Evolutionary conservation across 2,329 filamentous ascomycete genomes (phyloP).

Genomic region (Chaetothyriales sp.): DNA sequence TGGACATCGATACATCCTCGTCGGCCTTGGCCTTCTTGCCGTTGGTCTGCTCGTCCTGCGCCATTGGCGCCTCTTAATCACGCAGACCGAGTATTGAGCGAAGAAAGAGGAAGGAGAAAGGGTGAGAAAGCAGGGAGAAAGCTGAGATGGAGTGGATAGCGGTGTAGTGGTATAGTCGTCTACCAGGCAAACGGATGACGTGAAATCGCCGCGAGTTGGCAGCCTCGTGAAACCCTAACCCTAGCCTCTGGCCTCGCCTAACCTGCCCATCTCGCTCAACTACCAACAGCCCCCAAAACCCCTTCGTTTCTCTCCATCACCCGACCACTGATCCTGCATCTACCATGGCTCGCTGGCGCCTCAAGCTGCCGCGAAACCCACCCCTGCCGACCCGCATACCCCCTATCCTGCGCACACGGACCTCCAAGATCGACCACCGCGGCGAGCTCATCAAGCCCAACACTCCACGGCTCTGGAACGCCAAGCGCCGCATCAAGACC

Average conservation of each 20-base stretch:
- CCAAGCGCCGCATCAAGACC: conserved; percentile 13
- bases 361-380: conserved; percentile 6
- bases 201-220: neutral
- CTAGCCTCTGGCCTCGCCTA: neutral
- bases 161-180: no score
- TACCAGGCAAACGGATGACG: no score
- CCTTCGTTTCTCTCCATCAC: neutral
- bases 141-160: neutral
- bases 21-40: conserved; percentile 65
- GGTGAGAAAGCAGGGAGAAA: neutral
- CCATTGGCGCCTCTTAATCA: conserved; percentile 43
- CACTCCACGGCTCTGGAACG: conserved; percentile 15
- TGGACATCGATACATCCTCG: conserved; percentile 47
- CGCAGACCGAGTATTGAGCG: neutral
- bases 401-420: neutral
- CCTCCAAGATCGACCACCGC: neutral
- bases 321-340: neutral
- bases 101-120: neutral
- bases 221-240: neutral
- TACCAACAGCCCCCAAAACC: neutral
- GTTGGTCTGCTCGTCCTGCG: conserved; percentile 60
- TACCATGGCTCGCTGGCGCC: conserved; percentile 5
- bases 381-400: neutral
- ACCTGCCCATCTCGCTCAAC: neutral
- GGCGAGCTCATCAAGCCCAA: neutral